Conservation (phyloP, 176 grass and related monocot species). For the Eleusine coracana region DNA sequence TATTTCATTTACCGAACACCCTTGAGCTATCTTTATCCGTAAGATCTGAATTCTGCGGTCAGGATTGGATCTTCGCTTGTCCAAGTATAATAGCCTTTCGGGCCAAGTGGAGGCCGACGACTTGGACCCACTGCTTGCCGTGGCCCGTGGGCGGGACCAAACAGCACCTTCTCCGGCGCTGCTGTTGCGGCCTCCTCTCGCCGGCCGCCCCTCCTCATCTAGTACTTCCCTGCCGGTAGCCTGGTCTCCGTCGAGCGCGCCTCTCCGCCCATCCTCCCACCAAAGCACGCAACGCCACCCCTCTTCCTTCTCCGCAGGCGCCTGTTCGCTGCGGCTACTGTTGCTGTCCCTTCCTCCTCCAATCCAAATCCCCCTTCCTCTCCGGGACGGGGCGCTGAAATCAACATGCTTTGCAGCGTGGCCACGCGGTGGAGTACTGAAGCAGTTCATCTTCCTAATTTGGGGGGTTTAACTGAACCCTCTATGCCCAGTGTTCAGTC, state of each 20-base stretch:
- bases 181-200: no score
- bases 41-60: no score
- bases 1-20: background rate
- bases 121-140: background rate
- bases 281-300: background rate
- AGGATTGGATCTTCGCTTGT: no score
- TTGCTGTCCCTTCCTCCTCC: background rate
- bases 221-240: background rate
- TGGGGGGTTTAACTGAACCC: slow-evolving; percentile 17
- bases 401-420: background rate
- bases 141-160: background rate
- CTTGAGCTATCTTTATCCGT: background rate
- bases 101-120: background rate
- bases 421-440: background rate
- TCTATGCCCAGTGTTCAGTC: background rate
- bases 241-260: no score
- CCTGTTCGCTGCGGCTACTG: background rate
- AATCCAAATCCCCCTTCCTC: background rate
- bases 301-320: background rate
- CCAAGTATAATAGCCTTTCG: background rate
- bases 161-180: background rate
- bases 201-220: background rate
- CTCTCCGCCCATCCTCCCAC: background rate
- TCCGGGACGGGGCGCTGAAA: background rate
- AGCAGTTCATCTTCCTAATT: background rate